Evolutionary conservation across 1,139 yeast species (phyloP).

Genomic region (Hyphopichia wangnamkhiaoensis): DNA sequence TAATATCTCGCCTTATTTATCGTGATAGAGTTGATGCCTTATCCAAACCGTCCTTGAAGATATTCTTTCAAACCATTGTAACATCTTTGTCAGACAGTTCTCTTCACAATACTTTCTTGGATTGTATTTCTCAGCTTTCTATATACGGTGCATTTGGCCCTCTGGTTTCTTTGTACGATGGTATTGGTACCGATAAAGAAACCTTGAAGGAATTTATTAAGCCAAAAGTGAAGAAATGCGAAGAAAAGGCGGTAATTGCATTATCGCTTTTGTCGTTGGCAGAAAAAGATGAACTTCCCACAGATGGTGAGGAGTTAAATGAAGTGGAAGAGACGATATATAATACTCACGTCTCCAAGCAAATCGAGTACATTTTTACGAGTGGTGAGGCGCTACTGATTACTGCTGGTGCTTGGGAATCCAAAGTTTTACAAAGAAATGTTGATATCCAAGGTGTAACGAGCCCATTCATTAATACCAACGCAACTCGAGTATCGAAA

Average conservation of each 20-base stretch:
- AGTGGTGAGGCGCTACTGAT: slow-evolving; percentile 84
- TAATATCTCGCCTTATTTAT: slow-evolving; percentile 53
- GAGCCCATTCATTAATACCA: slow-evolving; percentile 17
- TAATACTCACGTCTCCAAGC: slow-evolving; percentile 66
- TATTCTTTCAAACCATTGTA: background rate
- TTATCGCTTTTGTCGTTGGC: slow-evolving; percentile 58
- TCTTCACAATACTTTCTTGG: slow-evolving; percentile 36
- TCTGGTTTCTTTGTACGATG: slow-evolving; percentile 6
- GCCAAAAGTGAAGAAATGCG: slow-evolving; percentile 52
- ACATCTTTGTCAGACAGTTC: slow-evolving; percentile 18
- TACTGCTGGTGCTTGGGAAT: slow-evolving; percentile 75
- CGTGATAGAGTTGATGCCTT: slow-evolving; percentile 30
- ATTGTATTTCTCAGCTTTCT: slow-evolving; percentile 55
- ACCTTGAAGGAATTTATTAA: slow-evolving; percentile 33
- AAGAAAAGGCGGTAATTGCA: slow-evolving; percentile 61
- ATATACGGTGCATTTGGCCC: slow-evolving; percentile 60
- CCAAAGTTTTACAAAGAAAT: slow-evolving; percentile 52
- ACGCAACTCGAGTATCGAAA: slow-evolving; percentile 25
- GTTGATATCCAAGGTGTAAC: slow-evolving; percentile 50
- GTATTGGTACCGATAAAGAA: slow-evolving; percentile 12
- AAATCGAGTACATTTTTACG: slow-evolving; percentile 71
- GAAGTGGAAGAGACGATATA: slow-evolving; percentile 48
- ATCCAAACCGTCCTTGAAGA: background rate
- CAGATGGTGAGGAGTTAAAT: slow-evolving; percentile 21
- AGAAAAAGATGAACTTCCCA: slow-evolving; percentile 16